Evolutionary conservation across 1,139 yeast species (phyloP).

Genomic region (Barnettozyma hawaiiensis): DNA sequence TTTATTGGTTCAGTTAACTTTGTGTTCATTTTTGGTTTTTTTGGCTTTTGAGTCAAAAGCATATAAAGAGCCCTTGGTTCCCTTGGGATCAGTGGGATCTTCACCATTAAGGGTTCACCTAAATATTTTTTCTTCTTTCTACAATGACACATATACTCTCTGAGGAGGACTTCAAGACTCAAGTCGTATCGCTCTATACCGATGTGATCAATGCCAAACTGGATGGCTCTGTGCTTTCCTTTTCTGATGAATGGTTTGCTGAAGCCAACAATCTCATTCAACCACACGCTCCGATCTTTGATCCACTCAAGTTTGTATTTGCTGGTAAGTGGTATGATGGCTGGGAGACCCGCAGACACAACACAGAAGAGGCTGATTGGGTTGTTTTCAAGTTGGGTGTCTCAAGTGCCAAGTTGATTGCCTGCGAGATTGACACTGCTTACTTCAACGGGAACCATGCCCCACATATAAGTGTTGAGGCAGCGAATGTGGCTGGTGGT

Average conservation of each 20-base stretch:
- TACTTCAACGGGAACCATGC: slow-evolving; percentile 94
- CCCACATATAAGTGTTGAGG: slow-evolving; percentile 83
- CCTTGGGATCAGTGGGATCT: no score
- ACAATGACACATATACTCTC: slow-evolving; percentile 10
- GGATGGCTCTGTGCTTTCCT: slow-evolving; percentile 66
- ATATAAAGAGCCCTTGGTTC: not conserved
- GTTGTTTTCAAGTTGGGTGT: slow-evolving; percentile 81
- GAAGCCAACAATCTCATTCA: slow-evolving; percentile 84
- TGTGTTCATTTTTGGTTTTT: no score
- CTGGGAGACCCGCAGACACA: slow-evolving; percentile 96
- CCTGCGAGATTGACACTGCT: slow-evolving; percentile 88
- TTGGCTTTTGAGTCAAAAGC: not conserved
- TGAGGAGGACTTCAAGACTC: slow-evolving; percentile 20
- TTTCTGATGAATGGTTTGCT: slow-evolving; percentile 93
- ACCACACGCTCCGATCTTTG: slow-evolving; percentile 74
- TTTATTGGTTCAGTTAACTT: not conserved
- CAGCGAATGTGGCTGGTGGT: slow-evolving; percentile 34
- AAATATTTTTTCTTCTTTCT: no score
- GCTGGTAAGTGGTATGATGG: slow-evolving; percentile 98
- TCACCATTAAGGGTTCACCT: no score
- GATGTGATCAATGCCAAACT: slow-evolving; percentile 81
- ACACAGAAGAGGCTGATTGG: slow-evolving; percentile 78
- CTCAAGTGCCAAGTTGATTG: slow-evolving; percentile 69
- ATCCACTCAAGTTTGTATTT: slow-evolving; percentile 69
- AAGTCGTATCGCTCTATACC: slow-evolving; percentile 23